Conservation (phyloP, 768 basidiomycete species). For the Hydnomerulius pinastri region DNA sequence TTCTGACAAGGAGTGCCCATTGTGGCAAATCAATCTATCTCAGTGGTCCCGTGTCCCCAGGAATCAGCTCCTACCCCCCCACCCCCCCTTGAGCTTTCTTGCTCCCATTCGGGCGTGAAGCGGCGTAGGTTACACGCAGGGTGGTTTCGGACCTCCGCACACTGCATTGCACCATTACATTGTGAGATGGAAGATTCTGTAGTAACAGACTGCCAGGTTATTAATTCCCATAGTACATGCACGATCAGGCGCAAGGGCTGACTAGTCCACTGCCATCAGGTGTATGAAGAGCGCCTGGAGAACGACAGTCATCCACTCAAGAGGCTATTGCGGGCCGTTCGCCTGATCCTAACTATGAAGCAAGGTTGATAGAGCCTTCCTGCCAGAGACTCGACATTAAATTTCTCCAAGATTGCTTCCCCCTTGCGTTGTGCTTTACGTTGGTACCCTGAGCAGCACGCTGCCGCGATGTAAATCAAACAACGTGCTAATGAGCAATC, state of each 20-base stretch:
- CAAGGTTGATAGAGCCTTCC: constrained; percentile 16
- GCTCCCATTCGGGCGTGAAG: neutral
- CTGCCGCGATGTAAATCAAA: constrained; percentile 18
- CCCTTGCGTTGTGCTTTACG: constrained; percentile 31
- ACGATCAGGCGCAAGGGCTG: constrained; percentile 14
- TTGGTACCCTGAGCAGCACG: constrained; percentile 28
- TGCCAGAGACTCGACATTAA: constrained; percentile 12
- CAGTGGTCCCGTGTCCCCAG: constrained; percentile 17
- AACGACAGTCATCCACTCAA: constrained; percentile 12
- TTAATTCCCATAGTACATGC: constrained; percentile 24
- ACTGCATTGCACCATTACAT: constrained; percentile 1
- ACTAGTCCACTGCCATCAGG: constrained; percentile 21
- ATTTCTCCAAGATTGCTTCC: constrained; percentile 19
- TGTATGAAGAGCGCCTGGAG: constrained; percentile 15
- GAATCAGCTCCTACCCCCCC: constrained; percentile 22
- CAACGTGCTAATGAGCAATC: constrained; percentile 22
- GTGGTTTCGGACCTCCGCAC: constrained; percentile 9
- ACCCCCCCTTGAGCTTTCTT: constrained; percentile 1
- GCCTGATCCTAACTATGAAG: constrained; percentile 9
- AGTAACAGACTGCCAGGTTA: constrained; percentile 14
- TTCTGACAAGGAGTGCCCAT: constrained; percentile 11
- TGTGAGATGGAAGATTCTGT: constrained; percentile 21
- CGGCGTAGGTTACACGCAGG: neutral
- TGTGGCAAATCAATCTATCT: constrained; percentile 23
- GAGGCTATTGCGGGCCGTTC: constrained; percentile 11